Evolutionary conservation across 1,284 basidiomycete species (phyloP), one percentile per base, ranked within the genome.

Genomic region (Pseudozyma hubeiensis): DNA sequence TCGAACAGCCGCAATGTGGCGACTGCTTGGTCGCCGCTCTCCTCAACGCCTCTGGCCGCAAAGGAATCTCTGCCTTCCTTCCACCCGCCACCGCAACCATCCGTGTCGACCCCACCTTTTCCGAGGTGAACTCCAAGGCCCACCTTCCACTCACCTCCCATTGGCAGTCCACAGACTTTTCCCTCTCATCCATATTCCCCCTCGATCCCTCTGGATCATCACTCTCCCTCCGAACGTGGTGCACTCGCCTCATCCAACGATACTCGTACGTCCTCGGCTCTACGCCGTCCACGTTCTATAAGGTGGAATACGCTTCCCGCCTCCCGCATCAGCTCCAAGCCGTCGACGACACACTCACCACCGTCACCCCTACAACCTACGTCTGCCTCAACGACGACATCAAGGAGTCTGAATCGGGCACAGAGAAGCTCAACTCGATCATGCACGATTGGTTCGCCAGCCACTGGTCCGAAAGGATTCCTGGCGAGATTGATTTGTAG

Each of bases 331-430:
- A 65, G 59, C 61, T 78, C 10, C 24, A 53, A 9, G 51, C 56
- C 1, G 57, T 75, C 8, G 71, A 78, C 39, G 19, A 40, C 13
- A 55, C 63, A 11, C 51, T 65, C 13, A 24, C 8, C 8, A 56
- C 51, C 1, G 3, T 14, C 3, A 24, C 49, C 4, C 54, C 68
- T 17, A 71, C 64, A 9, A 72, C 73, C 2, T 75, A 46, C 33
- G 54, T 78, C 13, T 71, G 68, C 47, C 53, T 78, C 29, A 78
- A 78, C 47, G 75, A 78, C 50, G 75, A 78, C 30, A 64, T 76
- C 30, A 73, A 68, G 34, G 73, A 75, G 52, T 40, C 43, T 4
- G 30, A 19, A 16, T 34, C 60, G 43, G 65, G 58, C 4, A 71
- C 63, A 9, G 5, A 29, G 16, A 60, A 41, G 49, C 31, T 75